Base-by-base conservation (phyloP, 306 rosid species). In the Albizia julibrissin region DNA sequence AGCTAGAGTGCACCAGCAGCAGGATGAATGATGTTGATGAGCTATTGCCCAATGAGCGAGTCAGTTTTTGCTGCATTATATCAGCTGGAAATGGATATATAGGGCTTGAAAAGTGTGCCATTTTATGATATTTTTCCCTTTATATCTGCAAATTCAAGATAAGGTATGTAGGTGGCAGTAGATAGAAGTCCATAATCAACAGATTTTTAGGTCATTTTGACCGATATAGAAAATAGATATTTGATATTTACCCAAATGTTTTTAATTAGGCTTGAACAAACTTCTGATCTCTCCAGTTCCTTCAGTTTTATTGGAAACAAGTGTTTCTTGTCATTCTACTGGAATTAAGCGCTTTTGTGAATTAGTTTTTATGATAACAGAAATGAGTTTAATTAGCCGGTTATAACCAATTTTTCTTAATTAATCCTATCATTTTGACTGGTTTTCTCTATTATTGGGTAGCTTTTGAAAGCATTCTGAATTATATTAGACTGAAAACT, bases 41-140 rank as follows among this genome's bases (percentile, higher is more conserved):
- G 43, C 40, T 62, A 26, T 62, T 26, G 68, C 68, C 19, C 37
- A 26, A 26, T 26, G 37, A 62, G 68, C 1, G 68, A 61, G 34
- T 13, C 3, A 22, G 59, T 18, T 58, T 22, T 22, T 26, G 69
- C 69, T 64, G 69, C 69, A 27, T 64, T 64, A 29, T 64, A 27
- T 64, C 69, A 37, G 47, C 40, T 67, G 4, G 75, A 47, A 10
- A 67, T 34, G 74, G 37, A 49, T 29, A 64, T 52, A 49, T 18
- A 47, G 13, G 42, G 65, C 74, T 78, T 66, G 81, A n/a, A 78
- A 78, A 21, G 81, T 47, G 81, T 66, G 74, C 74, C 81, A 77
- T 26, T 3, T 44, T 21, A 43, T 66, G 75, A 58, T 5, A 0
- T 40, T 12, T 16, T 59, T 6, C n/a, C 5, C 19, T 56, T 31